Evolutionary conservation across 2,329 filamentous ascomycete genomes (phyloP), one percentile per base, ranked within the genome.

Genomic region (Ophiognomonia clavigignenti-juglandacearum): DNA sequence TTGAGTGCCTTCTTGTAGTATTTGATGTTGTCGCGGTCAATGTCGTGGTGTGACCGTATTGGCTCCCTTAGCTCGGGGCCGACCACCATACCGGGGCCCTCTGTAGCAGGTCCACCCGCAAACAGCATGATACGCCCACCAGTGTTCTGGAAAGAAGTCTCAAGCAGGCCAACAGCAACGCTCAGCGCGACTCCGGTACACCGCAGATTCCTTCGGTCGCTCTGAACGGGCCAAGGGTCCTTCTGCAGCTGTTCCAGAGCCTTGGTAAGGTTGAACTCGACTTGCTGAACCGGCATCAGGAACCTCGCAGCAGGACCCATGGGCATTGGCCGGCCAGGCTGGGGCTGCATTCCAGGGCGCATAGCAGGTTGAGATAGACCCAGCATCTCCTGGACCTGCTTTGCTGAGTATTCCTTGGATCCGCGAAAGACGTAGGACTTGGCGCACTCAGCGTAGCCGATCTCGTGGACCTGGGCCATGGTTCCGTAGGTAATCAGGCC

Each of bases 361-460:
- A 89, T 66, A 29, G 82, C 82, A 20, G 86, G 75, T 18, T 85
- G 79, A 39, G 84, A 75, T 45, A 96, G 76, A 23, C 91, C 93
- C 42, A 98, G 83, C 93, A 98, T 98, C 63, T 98, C 93, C 67
- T 97, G 92, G n/a, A 98, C 90, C 65, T 97, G 91, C 72, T 97
- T 97, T 45, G 91, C 88, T n/a, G 84, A 79, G 67, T 98, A 98
- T 61, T 98, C 93, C 74, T 97, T 98, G 75, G 84, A 96, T 32
- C 93, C 93, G 47, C 92, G 83, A 77, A 98, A 98, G 35, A 98
- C 93, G 61, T 96, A 98, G 6, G 92, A 96, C 70, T 97, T 98
- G 55, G 93, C 89, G 68, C 93, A 98, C 69, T 97, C 93, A 46
- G 88, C 91, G 64, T 98, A 98, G 46, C 93, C 93, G 57, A 98